Percentiles rank a stretch among this genome's conserved stretches.
Conservation (phyloP, 495 filamentous ascomycete species). For the Penicillium tannophilum region DNA sequence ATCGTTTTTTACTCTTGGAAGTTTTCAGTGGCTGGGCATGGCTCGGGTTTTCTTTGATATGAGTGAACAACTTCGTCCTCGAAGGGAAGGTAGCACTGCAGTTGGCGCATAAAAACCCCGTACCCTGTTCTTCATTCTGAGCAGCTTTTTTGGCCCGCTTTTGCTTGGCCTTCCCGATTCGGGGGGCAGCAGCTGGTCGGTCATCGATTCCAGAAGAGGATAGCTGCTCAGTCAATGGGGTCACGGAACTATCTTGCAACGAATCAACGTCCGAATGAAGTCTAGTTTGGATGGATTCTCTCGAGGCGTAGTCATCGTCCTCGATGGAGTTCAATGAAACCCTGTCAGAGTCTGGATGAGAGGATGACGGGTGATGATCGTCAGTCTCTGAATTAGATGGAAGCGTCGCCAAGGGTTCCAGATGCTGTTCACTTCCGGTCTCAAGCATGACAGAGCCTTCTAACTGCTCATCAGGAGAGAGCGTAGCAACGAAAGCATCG, state of each 20-base stretch:
- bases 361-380: not conserved
- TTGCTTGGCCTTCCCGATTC: constrained; percentile 83
- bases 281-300: constrained; percentile 44
- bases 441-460: not conserved
- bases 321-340: constrained; percentile 10
- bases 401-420: not conserved
- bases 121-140: constrained; percentile 46
- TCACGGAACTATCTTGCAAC: constrained; percentile 14
- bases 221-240: constrained; percentile 26
- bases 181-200: constrained; percentile 37
- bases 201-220: constrained; percentile 26
- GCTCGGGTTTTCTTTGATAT: constrained; percentile 60
- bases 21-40: constrained; percentile 58
- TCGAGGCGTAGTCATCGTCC: constrained; percentile 50
- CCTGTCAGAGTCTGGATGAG: not conserved
- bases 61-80: constrained; percentile 71
- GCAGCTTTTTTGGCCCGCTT: constrained; percentile 83
- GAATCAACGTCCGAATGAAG: constrained; percentile 18
- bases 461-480: not conserved
- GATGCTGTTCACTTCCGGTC: not conserved
- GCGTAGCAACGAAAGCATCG: not conserved
- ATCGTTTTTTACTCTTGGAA: constrained; percentile 16
- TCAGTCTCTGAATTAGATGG: constrained; percentile 6
- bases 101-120: constrained; percentile 55
- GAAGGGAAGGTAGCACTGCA: constrained; percentile 67